Percentiles rank a stretch among this genome's conserved stretches.
phyloP scores from a whole-genome alignment of 805 yeast species.

The Hanseniaspora lachancei region DNA sequence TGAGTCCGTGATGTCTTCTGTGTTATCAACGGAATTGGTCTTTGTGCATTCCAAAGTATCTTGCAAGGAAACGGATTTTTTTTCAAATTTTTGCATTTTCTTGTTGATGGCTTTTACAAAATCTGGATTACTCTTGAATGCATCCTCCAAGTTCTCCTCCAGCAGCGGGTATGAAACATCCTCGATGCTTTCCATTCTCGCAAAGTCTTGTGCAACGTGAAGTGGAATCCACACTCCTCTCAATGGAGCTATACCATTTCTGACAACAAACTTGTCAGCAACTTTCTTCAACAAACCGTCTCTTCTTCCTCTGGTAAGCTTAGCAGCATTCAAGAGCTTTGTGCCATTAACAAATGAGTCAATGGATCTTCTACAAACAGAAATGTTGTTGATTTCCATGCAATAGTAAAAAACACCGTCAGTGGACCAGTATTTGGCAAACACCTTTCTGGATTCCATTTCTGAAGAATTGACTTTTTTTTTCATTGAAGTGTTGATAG shows the following conservation, averaged over 20 bases:
- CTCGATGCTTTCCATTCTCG: conserved; percentile 62
- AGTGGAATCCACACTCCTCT: conserved; percentile 88
- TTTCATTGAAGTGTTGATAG: background rate
- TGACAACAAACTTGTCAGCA: conserved; percentile 64
- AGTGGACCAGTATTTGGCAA: conserved; percentile 86
- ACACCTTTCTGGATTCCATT: conserved; percentile 35
- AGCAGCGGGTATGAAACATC: conserved; percentile 55
- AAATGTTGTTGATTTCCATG: conserved; percentile 68
- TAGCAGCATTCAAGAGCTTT: conserved; percentile 67
- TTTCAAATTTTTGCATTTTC: background rate
- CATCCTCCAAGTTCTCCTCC: conserved; percentile 55
- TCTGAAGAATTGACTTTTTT: background rate
- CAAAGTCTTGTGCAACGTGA: conserved; percentile 69
- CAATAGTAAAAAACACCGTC: conserved; percentile 75
- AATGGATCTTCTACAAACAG: conserved; percentile 74
- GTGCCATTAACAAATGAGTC: conserved; percentile 80
- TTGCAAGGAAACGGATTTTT: background rate
- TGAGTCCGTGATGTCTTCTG: background rate
- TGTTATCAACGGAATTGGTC: background rate
- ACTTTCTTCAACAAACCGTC: conserved; percentile 74
- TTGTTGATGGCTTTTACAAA: conserved; percentile 1
- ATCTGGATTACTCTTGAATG: conserved; percentile 28
- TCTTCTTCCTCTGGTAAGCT: conserved; percentile 76
- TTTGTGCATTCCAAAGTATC: background rate
- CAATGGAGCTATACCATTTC: conserved; percentile 75